These are phyloP conservation scores for Sugiyamaella paludigena DNA, from an alignment of 1,139 yeast species.

Conservation along the genomic window DNA sequence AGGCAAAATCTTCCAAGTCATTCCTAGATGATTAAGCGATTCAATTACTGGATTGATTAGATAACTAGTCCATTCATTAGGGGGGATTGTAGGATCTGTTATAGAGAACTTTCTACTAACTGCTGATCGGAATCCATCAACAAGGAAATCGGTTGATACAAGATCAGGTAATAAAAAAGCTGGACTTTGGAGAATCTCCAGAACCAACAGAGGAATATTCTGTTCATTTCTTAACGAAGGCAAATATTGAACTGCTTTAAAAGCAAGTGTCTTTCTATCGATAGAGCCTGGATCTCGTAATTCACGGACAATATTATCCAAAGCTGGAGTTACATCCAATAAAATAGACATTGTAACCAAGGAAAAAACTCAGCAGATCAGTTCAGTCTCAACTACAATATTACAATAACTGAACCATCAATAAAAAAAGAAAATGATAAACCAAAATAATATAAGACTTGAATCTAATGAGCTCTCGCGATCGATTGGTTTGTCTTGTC, in stretches of 20 bases:
- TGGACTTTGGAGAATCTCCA: constrained; percentile 51
- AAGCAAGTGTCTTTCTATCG: constrained; percentile 1
- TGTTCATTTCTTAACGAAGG: constrained; percentile 60
- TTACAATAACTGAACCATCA: too few species aligned
- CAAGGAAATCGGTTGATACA: constrained; percentile 22
- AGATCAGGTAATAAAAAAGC: constrained; percentile 20
- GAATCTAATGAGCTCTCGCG: too few species aligned
- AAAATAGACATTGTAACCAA: constrained; percentile 1
- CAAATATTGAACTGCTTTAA: constrained; percentile 54
- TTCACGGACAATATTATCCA: constrained; percentile 10
- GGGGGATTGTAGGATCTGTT: constrained; percentile 60
- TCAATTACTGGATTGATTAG: constrained; percentile 41
- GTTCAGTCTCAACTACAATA: too few species aligned
- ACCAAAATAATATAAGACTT: too few species aligned
- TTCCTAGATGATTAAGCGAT: constrained; percentile 18
- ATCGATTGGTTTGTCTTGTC: too few species aligned
- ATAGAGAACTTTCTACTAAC: constrained; percentile 54
- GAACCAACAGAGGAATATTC: constrained; percentile 53
- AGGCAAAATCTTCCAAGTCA: constrained; percentile 57
- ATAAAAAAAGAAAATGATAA: too few species aligned
- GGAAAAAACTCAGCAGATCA: too few species aligned
- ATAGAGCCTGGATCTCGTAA: constrained; percentile 3
- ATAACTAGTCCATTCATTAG: constrained; percentile 51
- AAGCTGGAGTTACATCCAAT: constrained; percentile 8
- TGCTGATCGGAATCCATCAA: constrained; percentile 42